These are phyloP conservation scores for Trichocladium uniseriatum DNA, from an alignment of 495 filamentous ascomycete species.

Conservation along the genomic window DNA sequence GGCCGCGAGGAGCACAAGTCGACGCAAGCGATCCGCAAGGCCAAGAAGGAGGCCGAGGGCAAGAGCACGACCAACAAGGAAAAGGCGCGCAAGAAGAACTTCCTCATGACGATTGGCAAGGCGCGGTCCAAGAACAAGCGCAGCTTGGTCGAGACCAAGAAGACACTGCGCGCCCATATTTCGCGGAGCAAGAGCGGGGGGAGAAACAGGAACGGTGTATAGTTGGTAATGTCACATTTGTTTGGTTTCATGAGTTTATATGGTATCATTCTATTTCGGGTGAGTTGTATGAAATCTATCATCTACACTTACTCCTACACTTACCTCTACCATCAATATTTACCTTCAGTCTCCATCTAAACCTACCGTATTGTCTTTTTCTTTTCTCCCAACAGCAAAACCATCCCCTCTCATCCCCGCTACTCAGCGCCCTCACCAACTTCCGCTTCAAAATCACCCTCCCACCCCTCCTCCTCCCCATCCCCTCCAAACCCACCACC, in stretches of 20 bases:
- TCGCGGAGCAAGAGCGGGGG: constrained; percentile 79
- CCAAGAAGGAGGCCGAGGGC: constrained; percentile 74
- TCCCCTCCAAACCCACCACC: too few relatives aligned
- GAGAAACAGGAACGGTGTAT: constrained; percentile 57
- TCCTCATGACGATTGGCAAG: constrained; percentile 94
- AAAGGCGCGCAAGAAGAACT: constrained; percentile 94
- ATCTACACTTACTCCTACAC: too few relatives aligned
- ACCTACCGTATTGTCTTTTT: too few relatives aligned
- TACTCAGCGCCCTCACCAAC: too few relatives aligned
- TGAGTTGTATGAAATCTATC: too few relatives aligned
- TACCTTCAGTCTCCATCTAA: too few relatives aligned
- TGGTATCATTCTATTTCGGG: not conserved
- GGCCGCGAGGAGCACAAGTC: constrained; percentile 69
- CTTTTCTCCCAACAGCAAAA: too few relatives aligned
- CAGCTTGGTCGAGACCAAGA: constrained; percentile 73
- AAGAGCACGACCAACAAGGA: constrained; percentile 98
- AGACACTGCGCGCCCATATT: constrained; percentile 69
- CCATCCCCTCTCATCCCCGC: too few relatives aligned
- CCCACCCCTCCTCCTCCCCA: too few relatives aligned
- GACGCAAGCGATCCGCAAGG: constrained; percentile 67
- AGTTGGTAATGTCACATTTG: not conserved
- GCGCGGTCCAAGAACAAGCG: constrained; percentile 87
- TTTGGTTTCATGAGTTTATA: not conserved
- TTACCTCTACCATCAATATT: too few relatives aligned
- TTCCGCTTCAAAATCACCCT: too few relatives aligned